phyloP scores from a whole-genome alignment of 129 eudicot species.

The Helichrysum umbraculigerum region DNA sequence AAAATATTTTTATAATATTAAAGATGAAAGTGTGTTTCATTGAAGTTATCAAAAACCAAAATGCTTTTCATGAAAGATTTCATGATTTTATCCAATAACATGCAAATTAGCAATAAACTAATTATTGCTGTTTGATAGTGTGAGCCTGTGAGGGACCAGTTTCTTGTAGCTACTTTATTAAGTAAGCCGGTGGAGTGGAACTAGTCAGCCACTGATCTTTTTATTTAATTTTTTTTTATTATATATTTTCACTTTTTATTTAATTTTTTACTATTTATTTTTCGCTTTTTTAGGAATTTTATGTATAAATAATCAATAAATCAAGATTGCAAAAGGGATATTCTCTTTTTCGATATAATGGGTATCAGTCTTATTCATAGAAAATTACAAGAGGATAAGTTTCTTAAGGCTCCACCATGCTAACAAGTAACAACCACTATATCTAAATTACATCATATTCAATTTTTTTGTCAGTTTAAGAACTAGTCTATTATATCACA shows the following conservation, averaged over 20 bases:
- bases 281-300: neutral
- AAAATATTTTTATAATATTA: neutral
- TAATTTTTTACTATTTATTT: too few species aligned
- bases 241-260: too few species aligned
- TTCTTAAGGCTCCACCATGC: neutral
- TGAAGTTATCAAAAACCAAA: conserved; percentile 25
- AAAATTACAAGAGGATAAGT: neutral
- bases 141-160: conserved; percentile 34
- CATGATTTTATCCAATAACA: conserved; percentile 9
- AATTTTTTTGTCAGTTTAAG: too few species aligned
- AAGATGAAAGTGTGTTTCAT: conserved; percentile 10
- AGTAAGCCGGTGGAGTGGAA: neutral
- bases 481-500: neutral
- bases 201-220: too few species aligned
- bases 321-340: neutral
- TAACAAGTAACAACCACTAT: too few species aligned
- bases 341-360: neutral
- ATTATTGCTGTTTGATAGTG: conserved; percentile 12
- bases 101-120: conserved; percentile 24
- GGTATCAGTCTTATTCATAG: neutral
- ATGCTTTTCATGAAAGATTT: conserved; percentile 17
- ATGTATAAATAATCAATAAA: neutral
- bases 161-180: conserved; percentile 21
- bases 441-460: too few species aligned
- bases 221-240: too few species aligned